Percentiles rank a stretch among this genome's conserved stretches.
Evolutionary conservation across 148 eudicot genomes (phyloP).

Genomic region (Oxyria digyna): DNA sequence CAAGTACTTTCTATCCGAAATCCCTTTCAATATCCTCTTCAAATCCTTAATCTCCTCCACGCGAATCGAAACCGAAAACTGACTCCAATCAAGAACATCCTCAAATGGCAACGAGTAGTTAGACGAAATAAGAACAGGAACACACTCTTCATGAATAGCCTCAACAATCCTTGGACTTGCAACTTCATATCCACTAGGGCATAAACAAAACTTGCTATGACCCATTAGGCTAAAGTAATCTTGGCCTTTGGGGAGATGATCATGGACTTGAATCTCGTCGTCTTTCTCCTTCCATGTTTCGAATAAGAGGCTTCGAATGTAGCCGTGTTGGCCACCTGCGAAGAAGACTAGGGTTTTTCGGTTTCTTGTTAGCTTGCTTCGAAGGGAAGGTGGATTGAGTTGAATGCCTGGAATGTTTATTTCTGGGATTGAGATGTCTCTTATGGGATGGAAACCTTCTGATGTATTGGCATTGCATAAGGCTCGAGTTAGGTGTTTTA

Average conservation of each 20-base stretch:
- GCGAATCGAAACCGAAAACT: constrained; percentile 4
- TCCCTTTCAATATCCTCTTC: constrained; percentile 5
- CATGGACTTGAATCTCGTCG: constrained; percentile 8
- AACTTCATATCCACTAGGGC: constrained; percentile 16
- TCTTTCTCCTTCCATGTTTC: constrained; percentile 16
- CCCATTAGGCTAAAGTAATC: constrained; percentile 10
- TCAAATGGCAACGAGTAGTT: constrained; percentile 8
- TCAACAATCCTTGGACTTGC: constrained; percentile 15
- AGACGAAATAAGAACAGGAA: constrained; percentile 3
- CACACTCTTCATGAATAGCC: constrained; percentile 7
- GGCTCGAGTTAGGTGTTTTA: constrained; percentile 48
- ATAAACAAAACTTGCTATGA: constrained; percentile 9
- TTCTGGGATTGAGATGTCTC: constrained; percentile 50
- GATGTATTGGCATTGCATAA: constrained; percentile 67
- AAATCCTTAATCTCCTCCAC: constrained; percentile 5
- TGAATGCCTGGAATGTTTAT: constrained; percentile 28
- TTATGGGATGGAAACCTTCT: constrained; percentile 51
- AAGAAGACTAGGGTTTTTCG: constrained; percentile 33
- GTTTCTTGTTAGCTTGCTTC: background rate
- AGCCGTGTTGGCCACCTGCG: constrained; percentile 35
- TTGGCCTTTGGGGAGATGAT: background rate
- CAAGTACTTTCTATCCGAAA: constrained; percentile 1
- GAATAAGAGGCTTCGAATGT: constrained; percentile 16
- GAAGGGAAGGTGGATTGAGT: constrained; percentile 11
- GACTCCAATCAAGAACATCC: constrained; percentile 10